phyloP scores from a whole-genome alignment of 1,284 basidiomycete genomes.

The Ustilago crameri region DNA sequence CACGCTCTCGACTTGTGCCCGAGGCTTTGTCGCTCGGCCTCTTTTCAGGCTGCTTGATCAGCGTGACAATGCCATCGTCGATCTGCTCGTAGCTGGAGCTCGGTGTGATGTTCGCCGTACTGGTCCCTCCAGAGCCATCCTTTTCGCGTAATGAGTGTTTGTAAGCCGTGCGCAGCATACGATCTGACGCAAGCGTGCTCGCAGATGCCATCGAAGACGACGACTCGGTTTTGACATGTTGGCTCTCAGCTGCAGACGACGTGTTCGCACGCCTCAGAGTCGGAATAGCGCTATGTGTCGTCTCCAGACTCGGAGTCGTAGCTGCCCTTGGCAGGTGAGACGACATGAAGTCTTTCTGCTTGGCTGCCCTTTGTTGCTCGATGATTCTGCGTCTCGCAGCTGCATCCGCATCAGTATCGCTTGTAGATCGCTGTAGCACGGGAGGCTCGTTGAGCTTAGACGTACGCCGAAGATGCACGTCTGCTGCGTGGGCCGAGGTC shows the following conservation, averaged over 20 bases:
- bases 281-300: not conserved
- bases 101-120: conserved; percentile 39
- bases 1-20: conserved; percentile 11
- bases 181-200: conserved; percentile 14
- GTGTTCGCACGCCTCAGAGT: conserved; percentile 1
- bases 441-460: conserved; percentile 13
- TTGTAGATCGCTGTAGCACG: conserved; percentile 22
- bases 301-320: conserved; percentile 5
- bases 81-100: conserved; percentile 53
- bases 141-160: conserved; percentile 1
- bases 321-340: conserved; percentile 32
- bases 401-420: conserved; percentile 23
- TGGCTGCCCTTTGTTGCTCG: conserved; percentile 51
- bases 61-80: conserved; percentile 7
- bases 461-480: not conserved
- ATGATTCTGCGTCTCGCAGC: conserved; percentile 47
- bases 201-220: conserved; percentile 45
- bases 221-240: conserved; percentile 35
- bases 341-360: conserved; percentile 32
- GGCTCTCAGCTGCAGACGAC: conserved; percentile 6
- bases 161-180: conserved; percentile 1
- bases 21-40: conserved; percentile 1
- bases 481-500: not conserved
- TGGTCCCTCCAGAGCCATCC: not conserved
- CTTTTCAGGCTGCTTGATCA: not conserved